phyloP scores from a whole-genome alignment of 1,139 yeast species.

The Tardiomyces blankii region DNA sequence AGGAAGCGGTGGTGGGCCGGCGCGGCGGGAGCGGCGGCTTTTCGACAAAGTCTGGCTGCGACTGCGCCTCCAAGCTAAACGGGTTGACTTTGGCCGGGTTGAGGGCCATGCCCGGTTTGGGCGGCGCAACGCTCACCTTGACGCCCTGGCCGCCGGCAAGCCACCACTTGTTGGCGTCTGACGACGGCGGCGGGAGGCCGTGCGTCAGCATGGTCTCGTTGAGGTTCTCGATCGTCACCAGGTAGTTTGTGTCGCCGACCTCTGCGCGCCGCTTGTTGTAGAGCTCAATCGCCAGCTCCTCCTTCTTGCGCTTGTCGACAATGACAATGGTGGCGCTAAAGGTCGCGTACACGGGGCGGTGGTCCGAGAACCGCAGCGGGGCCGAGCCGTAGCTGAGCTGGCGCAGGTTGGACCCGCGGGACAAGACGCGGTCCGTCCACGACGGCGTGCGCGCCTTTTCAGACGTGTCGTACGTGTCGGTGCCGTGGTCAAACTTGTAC shows the following conservation, averaged over 20 bases:
- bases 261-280: slow-evolving; percentile 35
- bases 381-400: slow-evolving; percentile 59
- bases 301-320: slow-evolving; percentile 54
- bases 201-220: slow-evolving; percentile 27
- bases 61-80: background rate
- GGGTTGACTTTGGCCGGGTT: slow-evolving; percentile 39
- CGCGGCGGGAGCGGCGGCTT: slow-evolving; percentile 9
- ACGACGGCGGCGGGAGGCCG: slow-evolving; percentile 76
- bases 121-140: slow-evolving; percentile 39
- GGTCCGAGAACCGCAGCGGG: slow-evolving; percentile 71
- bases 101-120: slow-evolving; percentile 34
- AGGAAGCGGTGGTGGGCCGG: slow-evolving; percentile 1
- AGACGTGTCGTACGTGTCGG: slow-evolving; percentile 71
- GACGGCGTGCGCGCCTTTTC: slow-evolving; percentile 92
- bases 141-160: slow-evolving; percentile 66
- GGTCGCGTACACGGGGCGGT: slow-evolving; percentile 80
- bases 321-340: slow-evolving; percentile 60
- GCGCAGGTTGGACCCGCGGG: slow-evolving; percentile 41
- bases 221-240: slow-evolving; percentile 23
- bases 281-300: slow-evolving; percentile 45
- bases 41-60: slow-evolving; percentile 16
- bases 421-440: slow-evolving; percentile 83
- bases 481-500: slow-evolving; percentile 86
- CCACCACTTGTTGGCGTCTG: slow-evolving; percentile 88
- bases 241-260: slow-evolving; percentile 26